Base-by-base conservation (phyloP, 2,329 filamentous ascomycete species). In the Diaporthe sp. region DNA sequence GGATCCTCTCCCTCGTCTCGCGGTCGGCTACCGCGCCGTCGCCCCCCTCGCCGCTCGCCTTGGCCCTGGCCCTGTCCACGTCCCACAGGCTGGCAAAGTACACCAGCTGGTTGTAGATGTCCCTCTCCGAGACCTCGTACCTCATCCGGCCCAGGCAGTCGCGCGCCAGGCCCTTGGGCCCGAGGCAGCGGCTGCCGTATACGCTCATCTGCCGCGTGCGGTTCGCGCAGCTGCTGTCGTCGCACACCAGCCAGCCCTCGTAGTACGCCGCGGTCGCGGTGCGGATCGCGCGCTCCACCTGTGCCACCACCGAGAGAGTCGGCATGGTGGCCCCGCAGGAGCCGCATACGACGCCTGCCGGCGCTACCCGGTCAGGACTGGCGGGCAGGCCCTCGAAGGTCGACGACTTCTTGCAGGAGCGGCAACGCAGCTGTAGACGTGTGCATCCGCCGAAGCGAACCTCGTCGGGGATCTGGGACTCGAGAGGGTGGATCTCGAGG, bases 171-270 rank as follows among this genome's bases (percentile, higher is more conserved):
- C 96, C 95, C 78, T 92, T 93, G 22, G 96, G 94, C 0, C 97
- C 97, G 8, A 98, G 88, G 82, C 97, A 99, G 66, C 95, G 92
- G 75, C 93, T 92, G 59, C 97, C 97, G 82, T 97, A 98, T 51
- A 99, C 97, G 79, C 92, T 94, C 88, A 98, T 96, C 82, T 98
- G 95, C 65, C 96, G 91, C 2, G 97, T 98, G 73, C 94, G 93
- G 80, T 92, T 94, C 37, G 93, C 94, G 83, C 97, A 99, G 44
- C 94, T 92, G 2, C 94, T 86, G 82, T 99, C 97, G 82, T 98
- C 94, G 83, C 97, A 99, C 51, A 94, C 88, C 8, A 99, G 90
- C 92, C 94, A 97, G 75, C 92, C 95, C 80, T 97, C 94, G 83
- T 99, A 98, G 87, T 99, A 99, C 63, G 91, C 90, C 13, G 94